A percentile compares a stretch with the other conserved stretches of the same genome.
These are phyloP conservation scores for Mortierella alpina DNA, from an alignment of 192 early-diverging fungal genomes.

Conservation along the genomic window DNA sequence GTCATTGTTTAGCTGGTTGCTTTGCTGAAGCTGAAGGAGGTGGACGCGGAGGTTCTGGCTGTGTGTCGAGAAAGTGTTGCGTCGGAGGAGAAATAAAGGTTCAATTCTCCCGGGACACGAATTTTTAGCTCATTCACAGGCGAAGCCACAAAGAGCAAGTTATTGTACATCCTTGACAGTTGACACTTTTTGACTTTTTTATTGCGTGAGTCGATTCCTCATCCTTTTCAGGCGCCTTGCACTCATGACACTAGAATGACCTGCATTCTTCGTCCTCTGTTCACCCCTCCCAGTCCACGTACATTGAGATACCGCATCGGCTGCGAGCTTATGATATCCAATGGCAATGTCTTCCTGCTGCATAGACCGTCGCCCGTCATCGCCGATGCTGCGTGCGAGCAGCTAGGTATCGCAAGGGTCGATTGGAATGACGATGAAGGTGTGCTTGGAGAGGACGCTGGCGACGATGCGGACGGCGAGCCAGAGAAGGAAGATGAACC, in stretches of 20 bases:
- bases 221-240: no score
- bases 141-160: no score
- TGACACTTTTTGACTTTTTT: no score
- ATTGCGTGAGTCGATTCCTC: no score
- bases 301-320: slow-evolving; percentile 35
- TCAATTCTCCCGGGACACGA: no score
- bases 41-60: background rate
- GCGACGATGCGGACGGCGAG: slow-evolving; percentile 5
- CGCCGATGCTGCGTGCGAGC: background rate
- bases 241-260: slow-evolving; percentile 35
- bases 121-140: no score
- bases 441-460: slow-evolving; percentile 16
- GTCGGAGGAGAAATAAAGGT: no score
- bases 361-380: background rate
- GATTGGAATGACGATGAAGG: slow-evolving; percentile 21
- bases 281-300: slow-evolving; percentile 40
- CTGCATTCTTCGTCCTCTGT: slow-evolving; percentile 40
- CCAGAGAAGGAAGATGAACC: slow-evolving; percentile 11
- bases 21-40: background rate
- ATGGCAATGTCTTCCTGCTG: slow-evolving; percentile 8
- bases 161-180: no score
- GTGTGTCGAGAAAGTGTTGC: no score
- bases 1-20: slow-evolving; percentile 12
- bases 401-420: background rate
- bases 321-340: slow-evolving; percentile 16